Percentiles rank a stretch among this genome's conserved stretches.
phyloP scores from a whole-genome alignment of 495 filamentous ascomycete species.

The Talaromyces wortmannii region DNA sequence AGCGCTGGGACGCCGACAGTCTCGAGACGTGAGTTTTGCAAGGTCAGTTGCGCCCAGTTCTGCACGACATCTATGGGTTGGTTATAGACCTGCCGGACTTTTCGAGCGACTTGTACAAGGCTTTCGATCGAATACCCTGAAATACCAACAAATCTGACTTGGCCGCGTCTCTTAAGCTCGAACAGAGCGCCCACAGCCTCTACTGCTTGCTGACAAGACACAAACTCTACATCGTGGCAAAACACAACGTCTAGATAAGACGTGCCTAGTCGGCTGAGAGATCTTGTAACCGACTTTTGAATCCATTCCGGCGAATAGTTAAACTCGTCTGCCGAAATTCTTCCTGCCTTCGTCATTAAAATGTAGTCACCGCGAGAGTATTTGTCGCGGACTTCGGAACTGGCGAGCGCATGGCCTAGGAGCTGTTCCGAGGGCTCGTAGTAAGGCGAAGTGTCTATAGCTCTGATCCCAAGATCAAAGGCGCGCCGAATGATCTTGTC shows the following conservation, averaged over 20 bases:
- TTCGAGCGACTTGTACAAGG: slow-evolving; percentile 57
- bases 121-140: slow-evolving; percentile 69
- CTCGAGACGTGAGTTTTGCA: slow-evolving; percentile 66
- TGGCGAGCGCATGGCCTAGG: slow-evolving; percentile 63
- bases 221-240: slow-evolving; percentile 61
- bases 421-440: slow-evolving; percentile 82
- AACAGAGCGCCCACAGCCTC: slow-evolving; percentile 54
- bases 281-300: slow-evolving; percentile 40
- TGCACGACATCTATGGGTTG: slow-evolving; percentile 78
- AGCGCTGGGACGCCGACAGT: slow-evolving; percentile 45
- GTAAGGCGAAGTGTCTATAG: slow-evolving; percentile 89
- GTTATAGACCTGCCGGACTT: slow-evolving; percentile 55
- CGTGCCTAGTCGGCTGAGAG: slow-evolving; percentile 43
- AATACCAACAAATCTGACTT: slow-evolving; percentile 74
- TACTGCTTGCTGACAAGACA: slow-evolving; percentile 43
- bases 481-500: slow-evolving; percentile 63
- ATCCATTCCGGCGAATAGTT: slow-evolving; percentile 52
- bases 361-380: slow-evolving; percentile 45
- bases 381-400: slow-evolving; percentile 38
- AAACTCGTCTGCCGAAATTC: slow-evolving; percentile 42
- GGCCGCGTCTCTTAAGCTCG: slow-evolving; percentile 56
- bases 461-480: slow-evolving; percentile 60
- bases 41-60: slow-evolving; percentile 76
- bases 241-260: slow-evolving; percentile 56
- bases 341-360: slow-evolving; percentile 55